These are phyloP conservation scores for Vanrija sp. DNA, from an alignment of 1,284 basidiomycete genomes.

Conservation along the genomic window DNA sequence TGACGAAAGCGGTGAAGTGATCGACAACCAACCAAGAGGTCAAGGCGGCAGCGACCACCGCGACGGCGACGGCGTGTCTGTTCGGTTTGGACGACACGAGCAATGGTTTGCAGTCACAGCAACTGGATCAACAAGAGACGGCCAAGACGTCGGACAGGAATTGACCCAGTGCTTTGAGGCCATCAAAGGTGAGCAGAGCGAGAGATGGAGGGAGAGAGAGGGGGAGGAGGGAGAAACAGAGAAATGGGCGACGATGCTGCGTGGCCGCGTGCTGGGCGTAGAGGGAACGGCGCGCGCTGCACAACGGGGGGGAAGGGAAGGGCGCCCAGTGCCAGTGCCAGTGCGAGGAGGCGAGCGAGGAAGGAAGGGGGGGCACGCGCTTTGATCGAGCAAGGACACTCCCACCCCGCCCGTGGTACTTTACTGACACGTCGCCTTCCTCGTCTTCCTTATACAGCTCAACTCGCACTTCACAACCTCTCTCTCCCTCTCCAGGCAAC, in stretches of 20 bases:
- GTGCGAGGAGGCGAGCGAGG: no score
- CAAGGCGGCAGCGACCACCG: not conserved
- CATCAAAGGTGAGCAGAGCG: conserved; percentile 47
- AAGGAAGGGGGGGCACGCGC: not conserved
- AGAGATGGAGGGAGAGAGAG: no score
- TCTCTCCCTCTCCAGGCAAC: conserved; percentile 59
- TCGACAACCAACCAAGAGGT: not conserved
- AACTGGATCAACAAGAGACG: conserved; percentile 12
- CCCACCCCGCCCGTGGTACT: not conserved
- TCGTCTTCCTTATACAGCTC: conserved; percentile 47
- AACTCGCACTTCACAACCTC: conserved; percentile 53
- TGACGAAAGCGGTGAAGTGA: not conserved
- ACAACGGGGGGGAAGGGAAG: no score
- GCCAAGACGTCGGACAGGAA: conserved; percentile 31
- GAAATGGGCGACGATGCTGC: no score
- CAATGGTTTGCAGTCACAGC: conserved; percentile 39
- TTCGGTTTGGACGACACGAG: conserved; percentile 23
- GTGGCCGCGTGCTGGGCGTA: no score
- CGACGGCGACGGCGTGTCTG: not conserved
- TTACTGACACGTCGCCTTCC: not conserved
- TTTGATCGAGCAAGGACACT: conserved; percentile 31
- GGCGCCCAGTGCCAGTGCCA: no score
- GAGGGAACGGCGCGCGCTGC: no score
- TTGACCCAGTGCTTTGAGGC: conserved; percentile 44
- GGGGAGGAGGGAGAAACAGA: no score